Evolutionary conservation across 306 rosid genomes (phyloP).

Genomic region (Vigna mungo): DNA sequence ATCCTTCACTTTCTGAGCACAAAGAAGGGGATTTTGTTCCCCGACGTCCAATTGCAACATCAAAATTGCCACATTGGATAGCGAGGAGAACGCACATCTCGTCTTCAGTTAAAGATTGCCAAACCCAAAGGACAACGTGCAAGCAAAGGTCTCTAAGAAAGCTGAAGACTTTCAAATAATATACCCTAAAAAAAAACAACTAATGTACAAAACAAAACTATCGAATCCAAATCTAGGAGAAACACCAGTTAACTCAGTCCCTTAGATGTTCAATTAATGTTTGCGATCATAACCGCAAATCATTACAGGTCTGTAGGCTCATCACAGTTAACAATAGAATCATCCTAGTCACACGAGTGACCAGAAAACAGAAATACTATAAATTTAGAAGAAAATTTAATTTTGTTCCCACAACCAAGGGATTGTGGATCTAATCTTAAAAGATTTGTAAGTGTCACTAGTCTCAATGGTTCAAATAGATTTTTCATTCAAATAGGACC

Average conservation of each 20-base stretch:
- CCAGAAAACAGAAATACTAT: neutral
- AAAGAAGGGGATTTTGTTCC: conserved; percentile 47
- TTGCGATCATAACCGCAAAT: conserved; percentile 86
- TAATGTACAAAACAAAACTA: neutral
- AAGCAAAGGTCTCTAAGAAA: conserved; percentile 25
- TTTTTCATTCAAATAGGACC: no score
- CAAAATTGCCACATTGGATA: conserved; percentile 58
- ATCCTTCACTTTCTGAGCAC: no score
- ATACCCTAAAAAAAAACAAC: no score
- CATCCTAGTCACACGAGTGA: no score
- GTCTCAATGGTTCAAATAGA: no score
- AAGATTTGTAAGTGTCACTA: no score
- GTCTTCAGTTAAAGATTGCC: conserved; percentile 50
- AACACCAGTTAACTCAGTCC: conserved; percentile 65
- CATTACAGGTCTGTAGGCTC: conserved; percentile 73
- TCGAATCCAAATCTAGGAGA: neutral
- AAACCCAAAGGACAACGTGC: conserved; percentile 36
- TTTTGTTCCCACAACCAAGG: conserved; percentile 47
- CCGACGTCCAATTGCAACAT: conserved; percentile 79
- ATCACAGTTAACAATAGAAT: no score
- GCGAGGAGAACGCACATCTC: conserved; percentile 68
- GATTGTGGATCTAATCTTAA: conserved; percentile 29
- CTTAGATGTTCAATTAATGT: conserved; percentile 79
- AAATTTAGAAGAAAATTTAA: neutral
- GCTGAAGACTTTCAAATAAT: conserved; percentile 43